These are phyloP conservation scores for Rhamnella rubrinervis DNA, from an alignment of 331 rosid species.

Conservation along the genomic window DNA sequence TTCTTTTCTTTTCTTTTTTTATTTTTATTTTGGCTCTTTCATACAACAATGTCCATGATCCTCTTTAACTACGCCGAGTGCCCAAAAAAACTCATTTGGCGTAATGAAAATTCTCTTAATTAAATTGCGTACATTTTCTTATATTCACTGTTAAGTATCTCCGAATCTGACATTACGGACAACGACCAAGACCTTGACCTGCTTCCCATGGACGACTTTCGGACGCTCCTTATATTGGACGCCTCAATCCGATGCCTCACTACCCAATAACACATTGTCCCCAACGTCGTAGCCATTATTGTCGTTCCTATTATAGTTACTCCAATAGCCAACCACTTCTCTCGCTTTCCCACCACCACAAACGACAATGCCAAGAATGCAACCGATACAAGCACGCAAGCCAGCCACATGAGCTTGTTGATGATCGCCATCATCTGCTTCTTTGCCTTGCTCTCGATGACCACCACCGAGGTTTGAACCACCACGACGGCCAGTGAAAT, in stretches of 20 bases:
- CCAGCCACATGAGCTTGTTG: conserved; percentile 97
- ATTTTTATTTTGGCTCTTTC: too few species aligned
- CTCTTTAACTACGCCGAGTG: neutral
- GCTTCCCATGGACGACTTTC: conserved; percentile 72
- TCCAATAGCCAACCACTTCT: conserved; percentile 78
- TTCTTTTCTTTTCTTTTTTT: too few species aligned
- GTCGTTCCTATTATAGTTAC: conserved; percentile 84
- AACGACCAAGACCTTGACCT: conserved; percentile 56
- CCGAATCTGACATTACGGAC: conserved; percentile 77
- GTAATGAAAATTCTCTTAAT: neutral
- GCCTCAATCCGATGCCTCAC: conserved; percentile 80
- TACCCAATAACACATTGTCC: conserved; percentile 90
- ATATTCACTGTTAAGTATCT: conserved; percentile 67
- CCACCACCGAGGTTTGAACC: conserved; percentile 94
- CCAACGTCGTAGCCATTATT: conserved; percentile 86
- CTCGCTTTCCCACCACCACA: conserved; percentile 74
- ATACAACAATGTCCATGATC: too few species aligned
- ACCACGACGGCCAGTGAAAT: conserved; percentile 93
- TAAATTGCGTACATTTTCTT: conserved; percentile 96
- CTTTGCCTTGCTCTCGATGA: conserved; percentile 94
- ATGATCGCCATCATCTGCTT: conserved; percentile 97
- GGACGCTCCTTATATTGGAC: conserved; percentile 57
- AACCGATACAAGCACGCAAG: conserved; percentile 78
- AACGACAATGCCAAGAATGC: conserved; percentile 87
- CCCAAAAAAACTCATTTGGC: neutral